A percentile compares a stretch with the other conserved stretches of the same genome.
Evolutionary conservation across 2,329 filamentous ascomycete species (phyloP).

Genomic region (Aspergillus fructus): DNA sequence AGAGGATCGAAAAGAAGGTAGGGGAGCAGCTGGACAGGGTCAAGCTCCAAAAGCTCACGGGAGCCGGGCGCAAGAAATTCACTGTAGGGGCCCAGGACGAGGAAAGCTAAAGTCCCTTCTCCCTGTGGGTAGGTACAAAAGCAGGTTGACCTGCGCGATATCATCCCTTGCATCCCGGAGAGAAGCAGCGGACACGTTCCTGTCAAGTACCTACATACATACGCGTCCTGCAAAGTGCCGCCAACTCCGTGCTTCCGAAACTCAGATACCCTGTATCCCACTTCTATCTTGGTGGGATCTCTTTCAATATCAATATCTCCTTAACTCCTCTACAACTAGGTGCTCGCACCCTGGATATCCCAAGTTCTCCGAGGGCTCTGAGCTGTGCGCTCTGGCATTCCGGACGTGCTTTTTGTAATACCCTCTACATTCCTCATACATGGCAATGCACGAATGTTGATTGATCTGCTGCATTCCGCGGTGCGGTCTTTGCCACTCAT

Average conservation of each 20-base stretch:
- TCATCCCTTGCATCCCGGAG: slow-evolving; percentile 33
- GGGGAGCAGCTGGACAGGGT: slow-evolving; percentile 88
- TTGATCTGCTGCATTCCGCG: slow-evolving; percentile 34
- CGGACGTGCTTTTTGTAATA: slow-evolving; percentile 25
- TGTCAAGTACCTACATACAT: slow-evolving; percentile 27
- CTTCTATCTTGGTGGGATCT: slow-evolving; percentile 12
- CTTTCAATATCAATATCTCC: slow-evolving; percentile 18
- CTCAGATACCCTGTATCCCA: slow-evolving; percentile 23
- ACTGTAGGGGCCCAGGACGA: slow-evolving; percentile 72
- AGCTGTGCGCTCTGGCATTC: slow-evolving; percentile 32
- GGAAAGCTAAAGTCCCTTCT: slow-evolving; percentile 48
- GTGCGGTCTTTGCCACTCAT: slow-evolving; percentile 31
- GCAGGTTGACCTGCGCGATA: slow-evolving; percentile 22
- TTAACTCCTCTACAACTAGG: slow-evolving; percentile 17
- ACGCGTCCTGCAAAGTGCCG: slow-evolving; percentile 27
- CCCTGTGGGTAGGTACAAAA: slow-evolving; percentile 32
- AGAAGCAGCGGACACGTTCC: slow-evolving; percentile 36
- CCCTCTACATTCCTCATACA: slow-evolving; percentile 32
- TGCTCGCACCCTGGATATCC: slow-evolving; percentile 21
- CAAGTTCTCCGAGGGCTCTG: slow-evolving; percentile 8
- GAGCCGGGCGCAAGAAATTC: slow-evolving; percentile 80
- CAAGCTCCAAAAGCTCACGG: slow-evolving; percentile 82
- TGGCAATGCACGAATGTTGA: slow-evolving; percentile 22
- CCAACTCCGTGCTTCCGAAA: slow-evolving; percentile 28
- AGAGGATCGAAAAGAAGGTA: slow-evolving; percentile 95